A percentile compares a stretch with the other conserved stretches of the same genome.
Conservation (phyloP, 2,329 filamentous ascomycete genomes). For the Lomentospora prolificans region DNA sequence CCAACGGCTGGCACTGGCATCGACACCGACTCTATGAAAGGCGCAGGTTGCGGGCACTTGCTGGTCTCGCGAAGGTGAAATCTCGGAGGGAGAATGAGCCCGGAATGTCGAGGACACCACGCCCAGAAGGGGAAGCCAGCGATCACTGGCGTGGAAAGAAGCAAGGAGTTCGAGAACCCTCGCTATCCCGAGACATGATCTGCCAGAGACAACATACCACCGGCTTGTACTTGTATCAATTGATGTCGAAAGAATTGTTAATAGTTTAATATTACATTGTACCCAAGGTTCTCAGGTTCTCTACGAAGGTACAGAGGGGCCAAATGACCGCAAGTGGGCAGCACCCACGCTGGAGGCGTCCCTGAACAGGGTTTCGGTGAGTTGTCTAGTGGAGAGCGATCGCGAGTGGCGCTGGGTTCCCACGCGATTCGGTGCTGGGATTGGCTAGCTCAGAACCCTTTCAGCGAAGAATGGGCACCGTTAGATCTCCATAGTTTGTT, state of each 20-base stretch:
- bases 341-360: background rate
- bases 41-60: no score
- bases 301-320: background rate
- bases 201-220: background rate
- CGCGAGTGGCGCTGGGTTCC: background rate
- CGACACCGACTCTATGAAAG: background rate
- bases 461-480: background rate
- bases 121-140: no score
- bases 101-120: no score
- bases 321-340: background rate
- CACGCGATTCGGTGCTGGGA: background rate
- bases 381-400: background rate
- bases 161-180: background rate
- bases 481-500: background rate
- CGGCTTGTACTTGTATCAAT: background rate
- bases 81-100: no score
- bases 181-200: constrained; percentile 5
- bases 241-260: background rate
- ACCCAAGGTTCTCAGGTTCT: no score
- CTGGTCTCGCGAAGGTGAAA: no score
- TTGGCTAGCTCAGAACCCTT: background rate
- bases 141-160: background rate
- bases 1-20: background rate
- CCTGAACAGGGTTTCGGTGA: constrained; percentile 1
- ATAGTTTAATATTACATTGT: no score